phyloP scores from a whole-genome alignment of 495 filamentous ascomycete genomes.

The Margaritispora aquatica region DNA sequence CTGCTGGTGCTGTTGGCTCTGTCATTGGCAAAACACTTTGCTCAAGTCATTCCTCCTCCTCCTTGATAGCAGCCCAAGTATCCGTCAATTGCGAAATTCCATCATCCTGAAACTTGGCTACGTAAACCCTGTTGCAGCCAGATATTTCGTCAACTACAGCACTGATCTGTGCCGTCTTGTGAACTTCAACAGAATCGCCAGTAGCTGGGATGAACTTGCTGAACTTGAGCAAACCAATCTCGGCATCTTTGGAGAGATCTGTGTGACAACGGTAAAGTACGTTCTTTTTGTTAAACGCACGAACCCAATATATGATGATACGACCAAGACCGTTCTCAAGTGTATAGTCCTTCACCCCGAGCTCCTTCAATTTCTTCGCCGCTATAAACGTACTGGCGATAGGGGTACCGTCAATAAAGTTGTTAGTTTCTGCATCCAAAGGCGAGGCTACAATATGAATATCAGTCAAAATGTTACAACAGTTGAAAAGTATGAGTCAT shows the following conservation, averaged over 20 bases:
- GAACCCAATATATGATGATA: not conserved
- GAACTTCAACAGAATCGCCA: not conserved
- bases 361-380: not conserved
- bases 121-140: not conserved
- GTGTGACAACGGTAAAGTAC: not conserved
- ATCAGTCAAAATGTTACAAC: not conserved
- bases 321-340: not conserved
- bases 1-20: not conserved
- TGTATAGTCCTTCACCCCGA: not conserved
- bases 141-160: not conserved
- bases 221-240: not conserved
- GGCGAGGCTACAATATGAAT: not conserved
- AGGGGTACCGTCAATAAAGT: not conserved
- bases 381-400: not conserved
- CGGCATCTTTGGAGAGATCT: not conserved
- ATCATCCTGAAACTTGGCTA: not conserved
- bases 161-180: not conserved
- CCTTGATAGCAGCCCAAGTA: not conserved
- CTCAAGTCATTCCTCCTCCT: not conserved
- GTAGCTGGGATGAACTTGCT: not conserved
- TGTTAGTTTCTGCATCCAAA: not conserved
- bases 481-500: too few relatives aligned
- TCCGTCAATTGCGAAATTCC: not conserved
- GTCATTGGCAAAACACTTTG: not conserved
- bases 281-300: not conserved